phyloP scores from a whole-genome alignment of 306 rosid genomes.

The Malus domestica region ASM211411v1 NC_041798.1:28209001-28209500 shows the following conservation, averaged over 20 bases:
- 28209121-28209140: neutral
- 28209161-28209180: neutral
- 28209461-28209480: neutral
- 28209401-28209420: neutral
- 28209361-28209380: neutral
- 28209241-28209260: too few species aligned
- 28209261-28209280: too few species aligned
- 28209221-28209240: neutral
- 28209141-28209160: neutral
- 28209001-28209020: neutral
- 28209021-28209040: neutral
- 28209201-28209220: too few species aligned
- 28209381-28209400: neutral
- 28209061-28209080: neutral
- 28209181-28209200: neutral
- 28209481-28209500: neutral
- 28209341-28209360: neutral
- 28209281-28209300: neutral
- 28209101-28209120: neutral
- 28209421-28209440: too few species aligned
- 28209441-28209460: neutral
- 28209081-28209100: neutral
- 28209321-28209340: neutral
- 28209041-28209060: neutral
- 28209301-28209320: too few species aligned